Evolutionary conservation across 139 green algal species (phyloP), one percentile per base, ranked within the genome.

Genomic region (Micractinium conductrix): DNA sequence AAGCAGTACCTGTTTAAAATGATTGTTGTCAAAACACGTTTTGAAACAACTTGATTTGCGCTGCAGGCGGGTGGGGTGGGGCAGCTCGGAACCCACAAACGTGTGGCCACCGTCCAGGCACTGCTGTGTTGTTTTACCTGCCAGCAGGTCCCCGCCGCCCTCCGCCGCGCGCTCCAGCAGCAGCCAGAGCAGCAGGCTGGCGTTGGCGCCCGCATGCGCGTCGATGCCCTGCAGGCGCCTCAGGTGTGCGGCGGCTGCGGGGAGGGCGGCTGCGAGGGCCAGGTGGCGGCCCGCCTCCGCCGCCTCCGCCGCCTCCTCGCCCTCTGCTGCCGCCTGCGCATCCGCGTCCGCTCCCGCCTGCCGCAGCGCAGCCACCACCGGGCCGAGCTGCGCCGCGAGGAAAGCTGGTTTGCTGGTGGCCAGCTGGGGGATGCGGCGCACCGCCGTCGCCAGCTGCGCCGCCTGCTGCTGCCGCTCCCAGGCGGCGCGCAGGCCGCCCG

Each of bases 381-480:
- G 42, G 22, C 44, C 48, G 16, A 86, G 45, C 28, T 86, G 82
- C 0, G 71, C 71, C 4, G 71, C 50, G 40, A 86, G 35, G 26
- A 79, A 74, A 28, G 72, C 48, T 0, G 72, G 48, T 35, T 82
- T 86, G 62, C 48, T 58, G 60, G 8, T 19, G 14, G 37, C 44
- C 1, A 83, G 74, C 10, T 16, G 55, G 0, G 82, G 71, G 22
- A 86, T 50, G 48, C 74, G 35, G 0, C n/a, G 28, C 33, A 35
- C 70, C 26, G 14, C 33, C 22, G 26, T 50, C 4, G 62, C 74
- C 24, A 82, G 74, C 62, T 40, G 42, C 0, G 70, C 48, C 35
- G 38, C 58, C 37, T 74, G 68, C 82, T 86, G 82, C 48, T 81
- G 82, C 45, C 50, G 70, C 67, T 83, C 74, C 82, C 82, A 86